Evolutionary conservation across 306 rosid genomes (phyloP), one percentile per base, ranked within the genome.

Genomic region (Arachis stenosperma): DNA sequence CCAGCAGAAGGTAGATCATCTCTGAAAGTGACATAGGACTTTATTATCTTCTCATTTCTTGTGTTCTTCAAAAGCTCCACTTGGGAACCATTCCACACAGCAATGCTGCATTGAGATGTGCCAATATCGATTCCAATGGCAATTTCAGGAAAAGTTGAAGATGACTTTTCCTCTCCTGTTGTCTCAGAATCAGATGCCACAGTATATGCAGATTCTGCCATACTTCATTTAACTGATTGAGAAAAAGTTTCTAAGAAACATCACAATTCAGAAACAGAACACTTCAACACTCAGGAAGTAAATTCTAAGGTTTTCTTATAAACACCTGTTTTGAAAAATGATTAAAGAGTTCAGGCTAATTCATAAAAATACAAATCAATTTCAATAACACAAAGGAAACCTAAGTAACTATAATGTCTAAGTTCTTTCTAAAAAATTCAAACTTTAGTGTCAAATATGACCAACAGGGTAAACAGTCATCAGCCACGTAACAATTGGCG

Each of bases 41-140:
- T 76, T 89, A 90, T 89, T 70, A 83, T 63, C 83, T 89, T 93
- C 67, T 86, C 92, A 82, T 89, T 85, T 75, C 90, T 79, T 22
- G 78, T 76, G 82, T 90, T 90, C 80, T 75, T 81, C 64, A 89
- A 82, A 57, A 90, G 87, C 86, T 86, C 93, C 54, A 90, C 92
- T 65, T 82, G 84, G 48, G 97, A 87, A 55, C 93, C 97, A 81
- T 87, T 93, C 96, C 97, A 93, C 44, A 85, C 70, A 27, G 96
- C 97, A 66, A 93, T 88, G 64, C 97, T 89, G 73, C 96, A 93
- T 41, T 93, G 90, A 40, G 93, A 87, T 48, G 96, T 93, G 70
- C 98, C 97, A 42, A 93, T 86, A 56, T 93, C 97, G 11, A 93
- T 85, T 61, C 96, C 98, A 54, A 90, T 79, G 12, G 90, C 90